Conservation (phyloP, 805 yeast species). For the Osmozyma mogii region DNA sequence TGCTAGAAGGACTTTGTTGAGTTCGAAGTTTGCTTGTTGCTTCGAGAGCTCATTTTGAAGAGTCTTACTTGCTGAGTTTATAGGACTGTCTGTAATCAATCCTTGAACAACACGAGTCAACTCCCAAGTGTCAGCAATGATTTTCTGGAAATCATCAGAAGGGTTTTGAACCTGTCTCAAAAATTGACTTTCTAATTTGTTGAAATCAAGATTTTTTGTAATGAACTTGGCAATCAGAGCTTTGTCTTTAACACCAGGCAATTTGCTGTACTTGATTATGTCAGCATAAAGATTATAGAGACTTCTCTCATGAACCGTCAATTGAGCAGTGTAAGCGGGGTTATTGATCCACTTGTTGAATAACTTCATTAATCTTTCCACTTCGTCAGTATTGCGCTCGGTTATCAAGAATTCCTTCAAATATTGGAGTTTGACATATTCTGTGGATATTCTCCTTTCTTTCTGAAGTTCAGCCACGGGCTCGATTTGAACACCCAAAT, state of each 20-base stretch:
- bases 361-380: constrained; percentile 16
- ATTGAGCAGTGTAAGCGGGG: constrained; percentile 3
- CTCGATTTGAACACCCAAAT: constrained; percentile 34
- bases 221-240: constrained; percentile 19
- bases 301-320: constrained; percentile 16
- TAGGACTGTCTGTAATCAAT: too few species aligned
- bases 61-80: too few species aligned
- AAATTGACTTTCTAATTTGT: too few species aligned
- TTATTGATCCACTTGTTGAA: constrained; percentile 20
- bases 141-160: too few species aligned
- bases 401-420: constrained; percentile 35
- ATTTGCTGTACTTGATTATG: constrained; percentile 20
- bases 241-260: constrained; percentile 14
- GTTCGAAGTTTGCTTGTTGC: too few species aligned
- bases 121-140: too few species aligned
- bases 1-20: too few species aligned
- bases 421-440: constrained; percentile 28
- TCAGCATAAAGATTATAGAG: constrained; percentile 13
- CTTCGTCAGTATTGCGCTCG: constrained; percentile 19
- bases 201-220: constrained; percentile 23
- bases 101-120: too few species aligned
- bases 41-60: too few species aligned
- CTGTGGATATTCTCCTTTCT: constrained; percentile 9
- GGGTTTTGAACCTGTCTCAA: too few species aligned
- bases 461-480: constrained; percentile 10